Conservation (phyloP, 148 eudicot species). For the Simmondsia chinensis region DNA sequence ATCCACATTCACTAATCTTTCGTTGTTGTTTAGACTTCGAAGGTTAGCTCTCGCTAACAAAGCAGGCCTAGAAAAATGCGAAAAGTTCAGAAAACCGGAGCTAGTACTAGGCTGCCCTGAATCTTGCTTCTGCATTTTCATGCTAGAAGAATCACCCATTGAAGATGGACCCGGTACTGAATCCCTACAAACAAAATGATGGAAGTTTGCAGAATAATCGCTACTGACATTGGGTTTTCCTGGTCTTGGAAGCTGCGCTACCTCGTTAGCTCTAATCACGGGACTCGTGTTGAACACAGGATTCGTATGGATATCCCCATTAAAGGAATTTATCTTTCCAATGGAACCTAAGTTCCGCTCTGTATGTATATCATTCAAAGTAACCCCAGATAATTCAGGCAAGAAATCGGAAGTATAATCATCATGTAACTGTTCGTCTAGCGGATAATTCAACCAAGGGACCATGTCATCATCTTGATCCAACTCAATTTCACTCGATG, state of each 20-base stretch:
- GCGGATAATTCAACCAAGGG: constrained; percentile 62
- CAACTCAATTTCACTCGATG: constrained; percentile 38
- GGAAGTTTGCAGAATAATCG: constrained; percentile 16
- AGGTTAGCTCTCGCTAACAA: constrained; percentile 31
- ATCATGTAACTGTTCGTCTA: constrained; percentile 38
- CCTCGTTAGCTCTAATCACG: constrained; percentile 20
- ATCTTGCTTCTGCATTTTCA: constrained; percentile 36
- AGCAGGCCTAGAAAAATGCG: constrained; percentile 58
- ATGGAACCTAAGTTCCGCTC: constrained; percentile 22
- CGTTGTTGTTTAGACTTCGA: constrained; percentile 15
- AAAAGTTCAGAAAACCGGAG: constrained; percentile 54
- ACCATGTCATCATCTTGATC: constrained; percentile 50
- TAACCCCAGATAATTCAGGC: constrained; percentile 63
- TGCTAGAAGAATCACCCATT: constrained; percentile 14
- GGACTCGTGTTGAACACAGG: constrained; percentile 12
- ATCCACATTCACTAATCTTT: constrained; percentile 21
- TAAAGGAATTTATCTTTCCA: constrained; percentile 28
- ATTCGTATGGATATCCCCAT: constrained; percentile 13
- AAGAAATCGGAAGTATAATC: constrained; percentile 51
- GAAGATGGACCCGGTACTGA: constrained; percentile 21
- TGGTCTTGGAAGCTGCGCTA: constrained; percentile 33
- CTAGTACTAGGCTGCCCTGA: constrained; percentile 26
- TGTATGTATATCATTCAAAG: constrained; percentile 30
- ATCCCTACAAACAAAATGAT: constrained; percentile 20
- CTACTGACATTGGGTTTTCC: constrained; percentile 31